These are phyloP conservation scores for Leishmania guyanensis DNA, from an alignment of 208 protist species.

Conservation along the genomic window DNA sequence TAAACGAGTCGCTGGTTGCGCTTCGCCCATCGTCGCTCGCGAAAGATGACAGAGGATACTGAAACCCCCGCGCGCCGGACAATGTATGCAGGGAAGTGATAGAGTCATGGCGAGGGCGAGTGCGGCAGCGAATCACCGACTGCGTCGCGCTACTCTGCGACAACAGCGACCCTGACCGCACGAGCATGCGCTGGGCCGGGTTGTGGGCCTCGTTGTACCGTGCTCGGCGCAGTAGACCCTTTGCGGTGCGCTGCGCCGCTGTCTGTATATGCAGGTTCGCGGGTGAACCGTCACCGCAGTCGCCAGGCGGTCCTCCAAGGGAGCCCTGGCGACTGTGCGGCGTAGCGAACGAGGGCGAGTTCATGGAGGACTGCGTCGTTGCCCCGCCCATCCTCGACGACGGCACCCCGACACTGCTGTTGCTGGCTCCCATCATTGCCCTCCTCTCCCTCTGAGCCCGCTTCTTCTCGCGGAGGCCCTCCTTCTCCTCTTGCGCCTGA, in stretches of 20 bases:
- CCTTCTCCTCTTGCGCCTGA: slow-evolving; percentile 26
- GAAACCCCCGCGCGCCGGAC: slow-evolving; percentile 29
- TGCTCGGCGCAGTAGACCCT: slow-evolving; percentile 49
- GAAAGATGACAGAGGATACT: slow-evolving; percentile 31
- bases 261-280: slow-evolving; percentile 17
- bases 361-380: slow-evolving; percentile 19
- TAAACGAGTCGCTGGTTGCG: slow-evolving; percentile 29
- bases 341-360: slow-evolving; percentile 29
- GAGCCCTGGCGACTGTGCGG: slow-evolving; percentile 36
- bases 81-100: slow-evolving; percentile 19
- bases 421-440: slow-evolving; percentile 10
- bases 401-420: slow-evolving; percentile 12
- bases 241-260: slow-evolving; percentile 46
- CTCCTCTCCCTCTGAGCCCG: slow-evolving; percentile 5
- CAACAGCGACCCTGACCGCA: slow-evolving; percentile 18
- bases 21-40: slow-evolving; percentile 33
- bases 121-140: slow-evolving; percentile 20
- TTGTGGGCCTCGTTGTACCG: slow-evolving; percentile 51
- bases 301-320: slow-evolving; percentile 9
- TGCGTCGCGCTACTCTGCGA: slow-evolving; percentile 30
- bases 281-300: slow-evolving; percentile 17
- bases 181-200: slow-evolving; percentile 5
- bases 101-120: slow-evolving; percentile 29
- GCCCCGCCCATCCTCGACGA: slow-evolving; percentile 8
- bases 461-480: slow-evolving; percentile 13